These are phyloP conservation scores for Furcasterigmium furcatum DNA, from an alignment of 2,329 filamentous ascomycete genomes.

Conservation along the genomic window DNA sequence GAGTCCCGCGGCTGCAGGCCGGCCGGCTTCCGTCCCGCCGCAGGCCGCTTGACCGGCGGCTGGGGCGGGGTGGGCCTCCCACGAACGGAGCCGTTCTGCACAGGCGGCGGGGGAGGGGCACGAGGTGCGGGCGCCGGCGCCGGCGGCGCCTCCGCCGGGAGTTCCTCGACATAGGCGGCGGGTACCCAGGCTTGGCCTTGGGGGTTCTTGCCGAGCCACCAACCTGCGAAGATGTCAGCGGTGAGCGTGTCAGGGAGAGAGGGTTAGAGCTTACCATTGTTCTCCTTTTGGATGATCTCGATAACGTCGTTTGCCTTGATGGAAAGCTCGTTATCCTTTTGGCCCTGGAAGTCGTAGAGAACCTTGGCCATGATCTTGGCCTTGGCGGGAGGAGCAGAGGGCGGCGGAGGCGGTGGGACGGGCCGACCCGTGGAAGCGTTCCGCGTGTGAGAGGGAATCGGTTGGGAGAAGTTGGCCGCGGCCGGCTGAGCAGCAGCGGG, in stretches of 20 bases:
- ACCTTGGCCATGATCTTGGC: conserved; percentile 82
- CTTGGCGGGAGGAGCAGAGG: conserved; percentile 59
- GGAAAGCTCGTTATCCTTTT: conserved; percentile 80
- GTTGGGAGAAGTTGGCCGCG: conserved; percentile 7
- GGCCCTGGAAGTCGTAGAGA: conserved; percentile 86
- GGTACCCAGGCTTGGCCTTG: conserved; percentile 87
- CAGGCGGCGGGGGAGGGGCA: conserved; percentile 63
- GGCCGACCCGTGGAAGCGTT: conserved; percentile 20
- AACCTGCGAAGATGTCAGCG: too few species aligned
- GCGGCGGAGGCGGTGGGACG: conserved; percentile 57
- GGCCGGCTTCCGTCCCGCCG: conserved; percentile 66
- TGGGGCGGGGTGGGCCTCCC: conserved; percentile 71
- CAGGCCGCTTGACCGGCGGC: conserved; percentile 78
- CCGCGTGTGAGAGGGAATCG: conserved; percentile 11
- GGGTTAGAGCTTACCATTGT: conserved; percentile 67
- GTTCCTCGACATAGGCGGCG: conserved; percentile 89
- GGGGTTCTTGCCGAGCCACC: conserved; percentile 86
- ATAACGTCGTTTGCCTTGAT: conserved; percentile 78
- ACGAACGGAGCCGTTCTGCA: conserved; percentile 40
- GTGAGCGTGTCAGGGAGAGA: too few species aligned
- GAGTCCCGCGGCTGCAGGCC: conserved; percentile 70
- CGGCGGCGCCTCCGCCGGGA: conserved; percentile 59
- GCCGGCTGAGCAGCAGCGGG: conserved; percentile 14
- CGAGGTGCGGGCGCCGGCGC: conserved; percentile 59
- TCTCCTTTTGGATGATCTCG: conserved; percentile 89